These are phyloP conservation scores for Athelia sp. DNA, from an alignment of 1,284 basidiomycete genomes.

Conservation along the genomic window DNA sequence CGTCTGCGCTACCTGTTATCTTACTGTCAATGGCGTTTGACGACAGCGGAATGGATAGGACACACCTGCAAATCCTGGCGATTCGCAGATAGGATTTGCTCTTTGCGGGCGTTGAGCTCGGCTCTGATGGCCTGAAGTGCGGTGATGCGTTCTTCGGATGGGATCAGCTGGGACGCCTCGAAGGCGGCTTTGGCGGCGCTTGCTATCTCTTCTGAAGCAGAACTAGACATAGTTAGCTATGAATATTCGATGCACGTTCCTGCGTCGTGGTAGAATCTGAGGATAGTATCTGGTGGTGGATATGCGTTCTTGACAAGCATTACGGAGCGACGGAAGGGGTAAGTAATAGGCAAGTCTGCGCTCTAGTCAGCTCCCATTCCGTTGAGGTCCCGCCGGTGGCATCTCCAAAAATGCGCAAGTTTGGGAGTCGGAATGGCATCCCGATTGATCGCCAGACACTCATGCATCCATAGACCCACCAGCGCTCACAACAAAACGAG, in stretches of 20 bases:
- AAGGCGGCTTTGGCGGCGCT: conserved; percentile 78
- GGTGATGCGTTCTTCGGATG: conserved; percentile 58
- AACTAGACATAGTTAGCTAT: not conserved
- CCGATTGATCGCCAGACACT: too few species aligned
- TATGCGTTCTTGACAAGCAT: too few species aligned
- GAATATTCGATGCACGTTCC: not conserved
- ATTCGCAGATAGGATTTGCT: conserved; percentile 77
- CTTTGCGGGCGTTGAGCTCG: conserved; percentile 60
- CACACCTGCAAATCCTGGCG: conserved; percentile 71
- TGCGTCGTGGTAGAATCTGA: too few species aligned
- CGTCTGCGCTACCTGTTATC: conserved; percentile 60
- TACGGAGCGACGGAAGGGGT: too few species aligned
- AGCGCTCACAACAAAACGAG: too few species aligned
- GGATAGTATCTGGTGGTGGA: too few species aligned
- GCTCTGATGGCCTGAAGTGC: conserved; percentile 70
- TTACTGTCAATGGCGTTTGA: conserved; percentile 1
- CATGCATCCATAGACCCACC: too few species aligned
- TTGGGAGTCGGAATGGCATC: too few species aligned
- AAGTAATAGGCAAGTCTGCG: too few species aligned
- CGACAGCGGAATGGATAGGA: not conserved
- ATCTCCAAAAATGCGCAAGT: too few species aligned
- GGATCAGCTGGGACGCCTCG: conserved; percentile 78
- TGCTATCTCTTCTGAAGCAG: conserved; percentile 46
- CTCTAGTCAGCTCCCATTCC: too few species aligned
- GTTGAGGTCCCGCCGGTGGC: too few species aligned